A percentile compares a stretch with the other conserved stretches of the same genome.
Conservation (phyloP, 371 early-diverging fungal genomes). For the Mortierella sp. region DNA sequence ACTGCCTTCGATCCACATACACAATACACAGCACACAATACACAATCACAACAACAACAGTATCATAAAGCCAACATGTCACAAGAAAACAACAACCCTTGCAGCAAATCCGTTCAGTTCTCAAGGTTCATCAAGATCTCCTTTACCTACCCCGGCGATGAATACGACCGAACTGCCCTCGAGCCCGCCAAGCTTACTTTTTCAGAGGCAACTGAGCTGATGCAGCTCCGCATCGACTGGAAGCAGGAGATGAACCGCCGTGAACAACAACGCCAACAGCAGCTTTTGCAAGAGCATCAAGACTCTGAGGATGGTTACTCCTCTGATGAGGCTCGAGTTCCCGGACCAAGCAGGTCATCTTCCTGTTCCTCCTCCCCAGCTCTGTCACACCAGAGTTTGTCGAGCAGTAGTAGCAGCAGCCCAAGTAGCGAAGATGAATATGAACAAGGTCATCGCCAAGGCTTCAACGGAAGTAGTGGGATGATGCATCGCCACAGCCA, state of each 20-base stretch:
- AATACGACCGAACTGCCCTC: constrained; percentile 51
- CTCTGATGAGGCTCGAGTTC: constrained; percentile 10
- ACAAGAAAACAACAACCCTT: constrained; percentile 10
- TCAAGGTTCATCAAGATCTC: constrained; percentile 55
- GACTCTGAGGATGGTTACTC: constrained; percentile 26
- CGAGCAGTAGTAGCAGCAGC: constrained; percentile 22
- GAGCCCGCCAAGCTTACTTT: constrained; percentile 53
- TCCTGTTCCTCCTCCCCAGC: constrained; percentile 10
- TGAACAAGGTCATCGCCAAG: constrained; percentile 18
- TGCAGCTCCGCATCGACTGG: constrained; percentile 50
- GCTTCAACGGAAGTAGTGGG: constrained; percentile 23
- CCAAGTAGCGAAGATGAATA: constrained; percentile 32
- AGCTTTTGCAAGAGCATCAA: constrained; percentile 5
- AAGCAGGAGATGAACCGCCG: constrained; percentile 46
- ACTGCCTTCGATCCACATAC: constrained; percentile 1
- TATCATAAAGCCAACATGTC: constrained; percentile 11
- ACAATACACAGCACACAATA: background rate
- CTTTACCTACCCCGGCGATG: constrained; percentile 53
- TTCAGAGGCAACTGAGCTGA: constrained; percentile 46
- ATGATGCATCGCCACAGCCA: constrained; percentile 50
- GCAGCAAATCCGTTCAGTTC: constrained; percentile 48
- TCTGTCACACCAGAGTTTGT: constrained; percentile 25
- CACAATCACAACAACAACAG: background rate
- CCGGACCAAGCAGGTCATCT: background rate
- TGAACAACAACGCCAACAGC: constrained; percentile 6